These are phyloP conservation scores for Monosporozyma solicola DNA, from an alignment of 805 yeast species.

Conservation along the genomic window DNA sequence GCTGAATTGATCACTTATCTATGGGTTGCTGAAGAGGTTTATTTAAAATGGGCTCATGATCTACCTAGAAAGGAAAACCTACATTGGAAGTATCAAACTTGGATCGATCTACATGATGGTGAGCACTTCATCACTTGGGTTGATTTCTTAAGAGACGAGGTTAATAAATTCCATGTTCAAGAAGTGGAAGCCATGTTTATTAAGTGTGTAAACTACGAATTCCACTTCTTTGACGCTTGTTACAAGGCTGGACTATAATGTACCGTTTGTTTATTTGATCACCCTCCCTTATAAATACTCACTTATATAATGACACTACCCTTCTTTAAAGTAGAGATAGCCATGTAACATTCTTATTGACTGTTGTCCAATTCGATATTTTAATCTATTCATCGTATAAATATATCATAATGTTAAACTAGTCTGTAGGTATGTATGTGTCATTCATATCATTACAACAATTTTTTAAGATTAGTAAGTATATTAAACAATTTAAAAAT, in stretches of 20 bases:
- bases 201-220: slow-evolving; percentile 34
- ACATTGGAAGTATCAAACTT: slow-evolving; percentile 40
- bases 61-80: slow-evolving; percentile 27
- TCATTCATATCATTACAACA: too few species aligned
- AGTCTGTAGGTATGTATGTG: too few species aligned
- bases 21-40: slow-evolving; percentile 43
- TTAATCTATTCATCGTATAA: slow-evolving; percentile 62
- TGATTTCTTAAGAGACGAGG: slow-evolving; percentile 37
- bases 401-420: too few species aligned
- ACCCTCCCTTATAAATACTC: slow-evolving; percentile 3
- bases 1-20: slow-evolving; percentile 36
- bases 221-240: slow-evolving; percentile 41
- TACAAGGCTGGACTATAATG: slow-evolving; percentile 22
- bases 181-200: slow-evolving; percentile 18
- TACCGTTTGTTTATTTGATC: too few species aligned
- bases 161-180: slow-evolving; percentile 24
- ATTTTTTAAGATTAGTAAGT: too few species aligned
- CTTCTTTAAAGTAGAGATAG: slow-evolving; percentile 28
- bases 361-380: slow-evolving; percentile 39
- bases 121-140: slow-evolving; percentile 40
- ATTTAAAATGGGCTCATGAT: slow-evolving; percentile 44
- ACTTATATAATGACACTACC: slow-evolving; percentile 27
- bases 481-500: slow-evolving; percentile 26
- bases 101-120: slow-evolving; percentile 47
- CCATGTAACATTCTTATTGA: slow-evolving; percentile 38